These are phyloP conservation scores for Aureobasidium sp. DNA, from an alignment of 2,329 filamentous ascomycete genomes.

Conservation along the genomic window DNA sequence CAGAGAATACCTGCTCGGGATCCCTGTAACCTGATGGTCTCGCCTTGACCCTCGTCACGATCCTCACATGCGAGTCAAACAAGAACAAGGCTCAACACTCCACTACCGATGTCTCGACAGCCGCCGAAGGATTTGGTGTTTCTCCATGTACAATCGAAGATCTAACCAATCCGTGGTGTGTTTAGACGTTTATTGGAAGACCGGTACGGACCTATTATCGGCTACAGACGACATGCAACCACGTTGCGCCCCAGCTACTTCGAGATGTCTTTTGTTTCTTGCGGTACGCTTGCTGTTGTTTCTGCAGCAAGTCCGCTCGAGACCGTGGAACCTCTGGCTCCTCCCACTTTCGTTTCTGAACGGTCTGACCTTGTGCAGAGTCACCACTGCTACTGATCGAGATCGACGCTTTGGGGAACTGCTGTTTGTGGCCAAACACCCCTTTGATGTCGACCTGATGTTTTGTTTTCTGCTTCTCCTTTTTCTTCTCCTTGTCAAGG, in stretches of 20 bases:
- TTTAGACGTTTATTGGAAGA: not conserved
- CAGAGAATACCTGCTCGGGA: not conserved
- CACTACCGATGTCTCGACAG: not conserved
- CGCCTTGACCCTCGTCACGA: not conserved
- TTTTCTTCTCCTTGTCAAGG: too few species aligned
- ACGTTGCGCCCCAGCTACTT: not conserved
- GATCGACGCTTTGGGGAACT: too few species aligned
- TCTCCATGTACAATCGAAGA: not conserved
- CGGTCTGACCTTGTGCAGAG: not conserved
- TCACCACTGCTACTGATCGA: not conserved
- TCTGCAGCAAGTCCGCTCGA: not conserved
- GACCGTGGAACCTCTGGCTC: not conserved
- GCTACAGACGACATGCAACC: not conserved
- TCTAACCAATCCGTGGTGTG: not conserved
- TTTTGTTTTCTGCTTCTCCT: not conserved
- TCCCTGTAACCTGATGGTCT: not conserved
- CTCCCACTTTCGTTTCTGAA: not conserved
- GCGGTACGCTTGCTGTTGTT: not conserved
- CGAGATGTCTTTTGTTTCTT: not conserved
- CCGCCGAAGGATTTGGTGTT: not conserved
- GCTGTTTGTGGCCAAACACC: not conserved
- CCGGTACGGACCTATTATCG: not conserved
- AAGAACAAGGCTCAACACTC: not conserved
- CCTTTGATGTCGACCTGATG: not conserved
- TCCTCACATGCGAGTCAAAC: not conserved